Evolutionary conservation across 345 rosid genomes (phyloP), one percentile per base, ranked within the genome.

Genomic region (Camelina sativa): DNA sequence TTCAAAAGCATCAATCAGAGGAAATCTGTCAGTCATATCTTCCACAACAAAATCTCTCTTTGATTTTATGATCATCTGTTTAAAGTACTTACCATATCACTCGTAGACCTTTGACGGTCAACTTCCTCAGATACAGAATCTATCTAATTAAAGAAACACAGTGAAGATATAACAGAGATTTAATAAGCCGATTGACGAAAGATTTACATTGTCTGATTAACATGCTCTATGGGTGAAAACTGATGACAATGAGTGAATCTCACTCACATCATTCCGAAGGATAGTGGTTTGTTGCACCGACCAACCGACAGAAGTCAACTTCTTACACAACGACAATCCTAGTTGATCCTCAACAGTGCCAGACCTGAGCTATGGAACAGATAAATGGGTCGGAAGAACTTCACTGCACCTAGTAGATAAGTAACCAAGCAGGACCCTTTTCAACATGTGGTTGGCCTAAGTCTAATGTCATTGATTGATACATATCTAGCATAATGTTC

Each of bases 41-140:
- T 19, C 41, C 61, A 50, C 20, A 3, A 51, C 12, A 22, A 59
- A 51, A 11, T 44, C 28, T 66, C 67, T 16, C 23, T 11, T 48
- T 17, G 23, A 17, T 17, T 16, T 44, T 48, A 44, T 55, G 43
- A 48, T 40, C 32, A 62, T 66, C 48, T 67, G 22, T 65, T 58
- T 44, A 71, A 59, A n/a, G 30, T 55, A 63, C 69, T 80, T 82
- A 95, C 99, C 92, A 92, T 83, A 80, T 95, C 96, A 82, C 82
- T 81, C 57, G 85, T 72, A 62, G 91, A 86, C 82, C 82, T 90
- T 67, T 71, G 83, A 52, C 80, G 89, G 48, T 92, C 99, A 67
- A 95, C 96, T 79, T 92, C 99, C 84, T 92, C 97, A 50, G 98
- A 97, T 62, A 95, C 99, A 53, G 91, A 87, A 86, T 95, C 99